These are phyloP conservation scores for Hyphopichia buzzinii DNA, from an alignment of 1,139 yeast species.

Conservation along the genomic window DNA sequence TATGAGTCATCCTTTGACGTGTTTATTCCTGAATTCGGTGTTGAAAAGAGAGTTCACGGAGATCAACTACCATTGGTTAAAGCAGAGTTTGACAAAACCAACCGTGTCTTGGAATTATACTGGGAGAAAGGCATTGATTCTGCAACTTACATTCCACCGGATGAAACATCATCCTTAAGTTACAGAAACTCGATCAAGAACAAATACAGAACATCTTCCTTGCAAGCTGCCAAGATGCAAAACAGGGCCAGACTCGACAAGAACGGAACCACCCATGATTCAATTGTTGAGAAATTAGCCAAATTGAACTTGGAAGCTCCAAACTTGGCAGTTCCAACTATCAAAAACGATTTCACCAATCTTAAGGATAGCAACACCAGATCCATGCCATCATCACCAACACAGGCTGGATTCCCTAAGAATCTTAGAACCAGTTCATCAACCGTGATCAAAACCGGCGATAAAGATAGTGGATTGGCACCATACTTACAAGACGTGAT, in stretches of 20 bases:
- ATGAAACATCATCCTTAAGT: slow-evolving; percentile 74
- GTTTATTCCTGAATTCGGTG: slow-evolving; percentile 90
- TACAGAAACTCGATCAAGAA: slow-evolving; percentile 77
- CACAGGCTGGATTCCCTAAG: slow-evolving; percentile 23
- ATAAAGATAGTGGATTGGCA: slow-evolving; percentile 38
- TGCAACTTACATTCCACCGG: slow-evolving; percentile 87
- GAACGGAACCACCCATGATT: slow-evolving; percentile 34
- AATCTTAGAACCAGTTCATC: slow-evolving; percentile 25
- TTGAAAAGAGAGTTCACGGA: slow-evolving; percentile 96
- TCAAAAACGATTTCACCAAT: slow-evolving; percentile 8
- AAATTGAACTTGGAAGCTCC: slow-evolving; percentile 56
- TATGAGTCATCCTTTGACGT: slow-evolving; percentile 97
- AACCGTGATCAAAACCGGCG: slow-evolving; percentile 16
- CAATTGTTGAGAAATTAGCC: slow-evolving; percentile 47
- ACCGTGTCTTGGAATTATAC: slow-evolving; percentile 71
- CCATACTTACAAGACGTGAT: slow-evolving; percentile 56
- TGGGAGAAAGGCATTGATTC: slow-evolving; percentile 94
- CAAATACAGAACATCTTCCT: slow-evolving; percentile 71
- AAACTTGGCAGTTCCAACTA: slow-evolving; percentile 38
- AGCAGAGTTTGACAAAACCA: slow-evolving; percentile 81
- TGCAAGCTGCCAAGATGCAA: slow-evolving; percentile 64
- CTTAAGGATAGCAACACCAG: slow-evolving; percentile 12
- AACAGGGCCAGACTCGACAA: slow-evolving; percentile 33
- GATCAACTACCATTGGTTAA: slow-evolving; percentile 91
- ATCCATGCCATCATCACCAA: slow-evolving; percentile 30